These are phyloP conservation scores for Coemansia sp. DNA, from an alignment of 192 early-diverging fungal species.

Conservation along the genomic window DNA sequence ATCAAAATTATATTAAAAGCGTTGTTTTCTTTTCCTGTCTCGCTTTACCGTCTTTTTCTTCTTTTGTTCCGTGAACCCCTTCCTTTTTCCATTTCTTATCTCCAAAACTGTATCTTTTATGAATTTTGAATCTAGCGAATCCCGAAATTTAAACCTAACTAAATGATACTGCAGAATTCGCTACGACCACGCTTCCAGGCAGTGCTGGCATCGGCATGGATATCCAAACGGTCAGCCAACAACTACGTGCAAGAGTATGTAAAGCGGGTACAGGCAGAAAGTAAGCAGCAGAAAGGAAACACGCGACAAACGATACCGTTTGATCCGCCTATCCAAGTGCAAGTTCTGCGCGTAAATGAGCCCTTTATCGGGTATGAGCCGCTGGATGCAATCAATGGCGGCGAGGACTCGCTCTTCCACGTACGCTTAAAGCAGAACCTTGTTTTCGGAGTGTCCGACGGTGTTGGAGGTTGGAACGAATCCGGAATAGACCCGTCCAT, in stretches of 20 bases:
- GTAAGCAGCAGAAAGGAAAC: not conserved
- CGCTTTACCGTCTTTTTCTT: not conserved
- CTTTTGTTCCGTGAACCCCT: not conserved
- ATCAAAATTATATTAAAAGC: too few species aligned
- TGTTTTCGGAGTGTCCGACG: slow-evolving; percentile 47
- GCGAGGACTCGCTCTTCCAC: slow-evolving; percentile 54
- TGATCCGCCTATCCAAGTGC: slow-evolving; percentile 51
- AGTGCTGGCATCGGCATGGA: slow-evolving; percentile 53
- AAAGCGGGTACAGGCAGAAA: slow-evolving; percentile 19
- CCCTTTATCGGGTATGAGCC: slow-evolving; percentile 19
- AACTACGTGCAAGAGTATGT: slow-evolving; percentile 51
- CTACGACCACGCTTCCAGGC: slow-evolving; percentile 46
- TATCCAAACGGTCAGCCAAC: slow-evolving; percentile 46
- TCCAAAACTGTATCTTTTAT: not conserved
- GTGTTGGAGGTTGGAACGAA: slow-evolving; percentile 56
- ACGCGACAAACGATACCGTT: slow-evolving; percentile 27
- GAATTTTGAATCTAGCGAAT: not conserved
- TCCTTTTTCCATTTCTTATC: not conserved
- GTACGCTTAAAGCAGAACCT: slow-evolving; percentile 46
- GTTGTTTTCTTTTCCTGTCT: not conserved
- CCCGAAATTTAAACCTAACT: not conserved
- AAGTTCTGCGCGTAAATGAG: slow-evolving; percentile 30
- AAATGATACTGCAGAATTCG: slow-evolving; percentile 11
- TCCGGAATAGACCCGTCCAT: slow-evolving; percentile 51
- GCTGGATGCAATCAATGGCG: slow-evolving; percentile 48